Conservation (phyloP, 306 rosid genomes). For the Begonia masoniana region DNA sequence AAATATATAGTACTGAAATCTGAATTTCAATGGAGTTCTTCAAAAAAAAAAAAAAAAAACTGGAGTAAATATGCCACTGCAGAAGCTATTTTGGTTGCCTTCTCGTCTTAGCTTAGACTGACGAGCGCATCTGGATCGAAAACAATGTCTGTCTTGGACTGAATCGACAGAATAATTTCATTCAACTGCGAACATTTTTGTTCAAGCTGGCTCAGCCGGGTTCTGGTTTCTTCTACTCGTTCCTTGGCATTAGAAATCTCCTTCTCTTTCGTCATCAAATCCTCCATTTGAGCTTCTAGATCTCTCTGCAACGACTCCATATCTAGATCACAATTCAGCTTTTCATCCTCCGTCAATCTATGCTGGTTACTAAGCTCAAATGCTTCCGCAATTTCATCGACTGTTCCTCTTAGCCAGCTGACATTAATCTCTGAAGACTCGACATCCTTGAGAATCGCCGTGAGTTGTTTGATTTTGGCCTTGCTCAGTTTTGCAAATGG, state of each 20-base stretch:
- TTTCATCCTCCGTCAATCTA: constrained; percentile 24
- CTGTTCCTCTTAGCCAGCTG: constrained; percentile 42
- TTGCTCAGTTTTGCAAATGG: constrained; percentile 29
- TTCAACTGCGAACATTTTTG: constrained; percentile 31
- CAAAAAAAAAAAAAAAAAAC: no score
- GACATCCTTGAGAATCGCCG: constrained; percentile 71
- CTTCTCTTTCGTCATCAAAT: constrained; percentile 45
- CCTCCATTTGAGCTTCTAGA: constrained; percentile 37
- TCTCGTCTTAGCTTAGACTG: no score
- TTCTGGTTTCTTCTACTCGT: constrained; percentile 32
- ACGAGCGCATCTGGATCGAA: constrained; percentile 4
- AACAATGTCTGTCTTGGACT: constrained; percentile 48
- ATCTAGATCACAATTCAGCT: constrained; percentile 31
- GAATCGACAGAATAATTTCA: constrained; percentile 22
- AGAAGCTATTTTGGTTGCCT: no score
- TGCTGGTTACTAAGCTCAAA: constrained; percentile 36
- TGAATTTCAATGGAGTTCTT: no score
- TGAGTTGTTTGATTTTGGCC: constrained; percentile 49
- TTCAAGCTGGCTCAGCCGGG: constrained; percentile 50
- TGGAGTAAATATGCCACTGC: no score
- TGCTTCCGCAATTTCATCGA: constrained; percentile 33
- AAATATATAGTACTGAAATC: no score
- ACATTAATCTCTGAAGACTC: constrained; percentile 55
- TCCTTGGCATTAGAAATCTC: constrained; percentile 36
- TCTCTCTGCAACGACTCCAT: constrained; percentile 35